Conservation (phyloP, 1,284 basidiomycete species). For the Cutaneotrichosporon sp. region DNA sequence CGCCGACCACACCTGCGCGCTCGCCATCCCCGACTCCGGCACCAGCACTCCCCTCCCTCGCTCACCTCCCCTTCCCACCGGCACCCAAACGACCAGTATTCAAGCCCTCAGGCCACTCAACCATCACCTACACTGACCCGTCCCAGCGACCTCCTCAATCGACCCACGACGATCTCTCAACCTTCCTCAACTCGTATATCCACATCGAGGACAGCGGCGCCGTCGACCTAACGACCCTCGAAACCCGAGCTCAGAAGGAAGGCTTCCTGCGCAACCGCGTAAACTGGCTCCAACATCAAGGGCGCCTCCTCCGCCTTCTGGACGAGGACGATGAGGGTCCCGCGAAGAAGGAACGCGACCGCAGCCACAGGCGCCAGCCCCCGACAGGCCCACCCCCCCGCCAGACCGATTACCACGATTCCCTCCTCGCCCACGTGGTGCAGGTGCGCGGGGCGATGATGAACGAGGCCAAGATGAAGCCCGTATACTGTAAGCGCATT, state of each 20-base stretch:
- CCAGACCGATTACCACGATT: conserved; percentile 44
- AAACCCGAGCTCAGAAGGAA: conserved; percentile 53
- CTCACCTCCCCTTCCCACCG: conserved; percentile 33
- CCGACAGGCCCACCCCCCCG: conserved; percentile 24
- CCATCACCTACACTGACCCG: conserved; percentile 58
- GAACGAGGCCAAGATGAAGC: conserved; percentile 44
- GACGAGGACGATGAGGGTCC: conserved; percentile 49
- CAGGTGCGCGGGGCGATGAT: conserved; percentile 47
- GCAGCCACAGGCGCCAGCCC: conserved; percentile 14
- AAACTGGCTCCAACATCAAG: conserved; percentile 48
- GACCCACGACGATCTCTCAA: conserved; percentile 55
- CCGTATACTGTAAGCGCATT: conserved; percentile 53
- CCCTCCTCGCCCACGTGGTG: conserved; percentile 47
- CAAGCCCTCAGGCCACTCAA: conserved; percentile 64
- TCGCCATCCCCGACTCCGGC: conserved; percentile 33
- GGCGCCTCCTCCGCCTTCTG: conserved; percentile 41
- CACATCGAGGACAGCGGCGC: conserved; percentile 52
- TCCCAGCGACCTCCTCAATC: conserved; percentile 58
- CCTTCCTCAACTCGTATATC: conserved; percentile 62
- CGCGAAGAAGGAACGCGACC: conserved; percentile 5
- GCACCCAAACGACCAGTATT: conserved; percentile 50
- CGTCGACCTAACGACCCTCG: conserved; percentile 51
- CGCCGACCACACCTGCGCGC: conserved; percentile 14
- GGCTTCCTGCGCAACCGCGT: conserved; percentile 55
- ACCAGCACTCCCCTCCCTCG: conserved; percentile 39